Evolutionary conservation across 164 flowering plant species (phyloP), one percentile per base, ranked within the genome.

Genomic region (Tetrastigma voinierianum): DNA sequence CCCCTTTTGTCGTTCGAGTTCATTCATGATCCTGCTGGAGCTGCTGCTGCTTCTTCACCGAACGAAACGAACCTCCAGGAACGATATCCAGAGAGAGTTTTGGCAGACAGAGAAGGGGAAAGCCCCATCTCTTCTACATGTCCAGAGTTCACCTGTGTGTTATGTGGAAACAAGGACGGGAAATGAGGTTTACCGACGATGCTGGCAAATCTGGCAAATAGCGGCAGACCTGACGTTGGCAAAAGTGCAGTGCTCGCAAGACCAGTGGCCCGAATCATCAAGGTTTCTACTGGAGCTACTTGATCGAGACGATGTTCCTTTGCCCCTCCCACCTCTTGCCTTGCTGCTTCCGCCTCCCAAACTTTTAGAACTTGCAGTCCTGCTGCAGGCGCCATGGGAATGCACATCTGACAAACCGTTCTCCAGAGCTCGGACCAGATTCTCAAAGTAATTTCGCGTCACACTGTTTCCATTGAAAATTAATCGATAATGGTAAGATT

Each of bases 211-310:
- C 59, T 82, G 81, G 60, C 98, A 89, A 19, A 70, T 62, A 9
- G 75, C 70, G 53, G 80, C 68, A 4, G 88, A 72, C 57, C 53
- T 83, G 21, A 43, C 67, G 70, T 90, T 91, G 43, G 90, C 91
- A 55, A 46, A 92, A 16, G 97, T 89, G 74, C 98, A 90, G 52
- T 81, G 76, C 20, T 92, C 94, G 69, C 97, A 94, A 4, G 87
- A 80, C 96, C 98, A 94, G 72, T 75, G 81, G 52, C 74, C 72
- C 0, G 82, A 60, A 61, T 82, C 88, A 68, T 89, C 87, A 47
- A 57, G 53, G 64, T 69, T 79, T 68, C 81, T 72, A 44, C 78
- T 73, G 10, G 85, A 67, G 64, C 83, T 72, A 61, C 82, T 62
- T 20, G 87, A 61, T 59, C 72, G 72, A 24, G 90, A 83, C 56